Percentiles rank a stretch among this genome's conserved stretches.
Evolutionary conservation across 83 land plant genomes (phyloP).

Genomic region (Picea mariana): DNA sequence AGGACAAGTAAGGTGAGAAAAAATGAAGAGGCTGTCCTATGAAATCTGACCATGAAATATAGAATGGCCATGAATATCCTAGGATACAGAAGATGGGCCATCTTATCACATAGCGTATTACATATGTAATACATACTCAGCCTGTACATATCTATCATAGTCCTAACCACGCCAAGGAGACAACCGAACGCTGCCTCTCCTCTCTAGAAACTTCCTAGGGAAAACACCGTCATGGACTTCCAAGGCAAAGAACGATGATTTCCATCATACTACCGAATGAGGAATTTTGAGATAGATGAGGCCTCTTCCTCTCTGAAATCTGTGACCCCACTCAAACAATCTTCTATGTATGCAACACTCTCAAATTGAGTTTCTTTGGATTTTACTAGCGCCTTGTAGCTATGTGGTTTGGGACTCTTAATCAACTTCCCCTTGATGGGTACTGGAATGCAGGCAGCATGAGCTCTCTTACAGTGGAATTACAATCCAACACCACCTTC

Average conservation of each 20-base stretch:
- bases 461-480: too few relatives aligned
- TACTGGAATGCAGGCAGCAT: too few relatives aligned
- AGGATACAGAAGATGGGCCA: slow-evolving; percentile 78
- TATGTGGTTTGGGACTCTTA: too few relatives aligned
- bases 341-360: slow-evolving; percentile 53
- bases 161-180: too few relatives aligned
- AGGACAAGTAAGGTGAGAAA: slow-evolving; percentile 60
- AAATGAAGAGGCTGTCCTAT: slow-evolving; percentile 58
- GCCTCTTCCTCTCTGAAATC: slow-evolving; percentile 32
- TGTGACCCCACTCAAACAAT: slow-evolving; percentile 9
- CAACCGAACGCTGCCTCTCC: too few relatives aligned
- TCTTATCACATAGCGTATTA: slow-evolving; percentile 84
- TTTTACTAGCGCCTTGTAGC: too few relatives aligned
- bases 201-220: too few relatives aligned
- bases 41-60: slow-evolving; percentile 94
- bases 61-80: slow-evolving; percentile 77
- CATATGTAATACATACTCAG: slow-evolving; percentile 81
- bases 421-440: too few relatives aligned
- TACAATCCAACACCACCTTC: too few relatives aligned
- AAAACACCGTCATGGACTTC: slow-evolving; percentile 14
- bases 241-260: slow-evolving; percentile 50
- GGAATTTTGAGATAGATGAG: slow-evolving; percentile 34
- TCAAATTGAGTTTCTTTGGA: too few relatives aligned
- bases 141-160: slow-evolving; percentile 89
- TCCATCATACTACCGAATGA: slow-evolving; percentile 64